Evolutionary conservation across 2,329 filamentous ascomycete species (phyloP), one percentile per base, ranked within the genome.

Genomic region (Cladosporium colombiae): DNA sequence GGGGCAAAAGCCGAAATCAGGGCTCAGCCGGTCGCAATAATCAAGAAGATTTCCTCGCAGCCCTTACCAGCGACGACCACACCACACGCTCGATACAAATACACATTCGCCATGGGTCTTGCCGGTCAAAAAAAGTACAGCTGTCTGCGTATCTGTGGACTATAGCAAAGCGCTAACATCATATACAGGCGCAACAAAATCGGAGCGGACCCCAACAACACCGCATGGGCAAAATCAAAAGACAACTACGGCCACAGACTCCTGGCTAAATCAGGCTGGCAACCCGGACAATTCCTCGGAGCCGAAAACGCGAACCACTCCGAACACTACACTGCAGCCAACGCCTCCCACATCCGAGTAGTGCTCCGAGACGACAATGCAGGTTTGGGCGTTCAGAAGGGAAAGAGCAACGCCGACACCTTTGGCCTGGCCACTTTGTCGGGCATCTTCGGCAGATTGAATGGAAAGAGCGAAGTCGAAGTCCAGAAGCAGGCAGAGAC

Each of bases 151-250:
- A 31, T 16, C 29, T 16, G 14, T 31, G 35, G n/a, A n/a, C 5
- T 6, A 25, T 56, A 55, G 7, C 14, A 40, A 31, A 44, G n/a
- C 55, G 56, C 64, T 23, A 23, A 13, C 29, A 62, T 66, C 31
- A 64, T 86, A 31, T 67, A 70, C 71, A 87, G 85, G 73, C 83
- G 81, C 72, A 84, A 84, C 57, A 96, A 94, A 81, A 88, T 98
- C 75, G 90, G 90, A 70, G 85, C 90, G 76, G 95, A 99, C 79
- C 95, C 95, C 8, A 97, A 98, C 81, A 99, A 98, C 79, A 97
- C 92, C 57, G 88, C 87, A 84, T 99, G 95, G 95, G 89, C 90
- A 65, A 89, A 89, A 74, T 90, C 93, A 76, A 91, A 90, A 70
- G 86, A 85, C 65, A 89, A 88, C 63, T 98, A 95, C 77, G 95